These are phyloP conservation scores for Manihot esculenta DNA, from an alignment of 441 rosid species.

Conservation along the genomic window DNA sequence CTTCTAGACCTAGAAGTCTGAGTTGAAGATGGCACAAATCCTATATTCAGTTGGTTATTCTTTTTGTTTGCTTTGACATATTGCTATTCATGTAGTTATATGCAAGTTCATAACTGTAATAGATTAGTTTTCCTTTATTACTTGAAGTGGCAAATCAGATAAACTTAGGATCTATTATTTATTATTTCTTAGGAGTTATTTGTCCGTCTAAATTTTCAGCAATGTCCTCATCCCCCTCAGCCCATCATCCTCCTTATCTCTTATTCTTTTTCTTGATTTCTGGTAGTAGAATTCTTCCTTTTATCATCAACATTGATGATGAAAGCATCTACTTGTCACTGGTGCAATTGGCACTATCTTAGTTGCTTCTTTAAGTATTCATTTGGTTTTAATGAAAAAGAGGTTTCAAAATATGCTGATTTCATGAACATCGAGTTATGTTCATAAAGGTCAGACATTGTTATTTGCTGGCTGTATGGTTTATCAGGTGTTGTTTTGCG, in stretches of 20 bases:
- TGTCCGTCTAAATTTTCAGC: not conserved
- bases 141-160: not conserved
- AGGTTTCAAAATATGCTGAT: not conserved
- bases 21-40: not conserved
- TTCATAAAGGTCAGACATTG: not conserved
- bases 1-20: not conserved
- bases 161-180: not conserved
- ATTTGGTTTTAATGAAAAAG: not conserved
- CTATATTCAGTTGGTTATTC: not conserved
- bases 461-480: not conserved
- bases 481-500: not conserved
- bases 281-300: not conserved
- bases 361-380: not conserved
- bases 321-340: not conserved
- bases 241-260: not conserved
- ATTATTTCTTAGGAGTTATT: not conserved
- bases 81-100: slow-evolving; percentile 5
- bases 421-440: not conserved
- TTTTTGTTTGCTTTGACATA: not conserved
- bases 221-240: not conserved
- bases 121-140: not conserved
- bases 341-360: not conserved
- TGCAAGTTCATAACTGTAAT: not conserved
- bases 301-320: not conserved
- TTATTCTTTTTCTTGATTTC: not conserved